Base-by-base conservation (phyloP, 306 rosid species). In the Erythrophleum fordii region DNA sequence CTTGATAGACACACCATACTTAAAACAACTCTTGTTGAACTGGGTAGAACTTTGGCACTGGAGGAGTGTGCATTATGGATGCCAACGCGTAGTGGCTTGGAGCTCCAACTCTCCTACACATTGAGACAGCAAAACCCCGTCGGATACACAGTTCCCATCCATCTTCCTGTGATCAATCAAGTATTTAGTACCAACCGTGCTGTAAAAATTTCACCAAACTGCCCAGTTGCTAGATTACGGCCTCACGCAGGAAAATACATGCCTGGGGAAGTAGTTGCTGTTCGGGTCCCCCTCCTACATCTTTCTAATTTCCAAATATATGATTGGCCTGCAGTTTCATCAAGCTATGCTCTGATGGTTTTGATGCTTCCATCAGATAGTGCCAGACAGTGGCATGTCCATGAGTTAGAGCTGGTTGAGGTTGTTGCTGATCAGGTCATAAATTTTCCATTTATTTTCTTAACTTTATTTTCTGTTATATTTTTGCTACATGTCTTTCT, bases 1-100 rank as follows among this genome's bases (percentile, higher is more conserved):
- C 90, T 92, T 41, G 94, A 90, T 83, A 84, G 97, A 46, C 97
- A 88, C 52, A 92, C 92, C 34, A 92, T 92, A 83, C 83, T 92
- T 44, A 90, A 88, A 77, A 92, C 94, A 2, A 92, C 97, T 14
- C 92, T 92, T 79, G 77, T 92, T 41, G 97, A 92, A 75, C 69
- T 89, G 75, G 98, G 98, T 58, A 93, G 98, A 82, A 95, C 97
- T 67, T 82, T 95, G 89, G 98, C 86, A 17, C 85, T 95, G 62
- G 99, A 93, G 81, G 99, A 95, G 89, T 95, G 99, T 86, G 94
- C 97, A 35, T 83, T 95, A 60, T 95, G 99, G 99, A 95, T 95
- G 99, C 99, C 99, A 3, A 95, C 97, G 0, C 94, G 96, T 10
- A 87, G 97, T 42, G 98, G 98, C 3, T 88, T 95, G 84, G 99